Conservation (phyloP, 352 stramenopile species). For the Globisporangium megalacanthum region DNA sequence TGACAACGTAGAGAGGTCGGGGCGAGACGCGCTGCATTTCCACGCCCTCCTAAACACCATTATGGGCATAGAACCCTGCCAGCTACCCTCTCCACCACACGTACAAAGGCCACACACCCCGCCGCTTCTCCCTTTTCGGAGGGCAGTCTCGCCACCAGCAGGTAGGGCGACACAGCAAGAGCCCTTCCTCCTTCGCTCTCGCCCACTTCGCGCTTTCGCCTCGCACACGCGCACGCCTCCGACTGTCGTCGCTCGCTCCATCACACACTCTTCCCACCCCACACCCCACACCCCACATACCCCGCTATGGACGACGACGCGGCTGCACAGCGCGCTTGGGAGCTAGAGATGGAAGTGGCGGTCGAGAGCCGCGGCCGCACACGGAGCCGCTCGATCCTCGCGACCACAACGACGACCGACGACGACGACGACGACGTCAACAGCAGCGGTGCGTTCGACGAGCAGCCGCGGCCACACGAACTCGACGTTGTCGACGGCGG, state of each 20-base stretch:
- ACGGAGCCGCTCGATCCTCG: constrained; percentile 79
- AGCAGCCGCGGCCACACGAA: constrained; percentile 8
- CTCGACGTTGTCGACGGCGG: constrained; percentile 27
- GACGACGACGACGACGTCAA: constrained; percentile 11
- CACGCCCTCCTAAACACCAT: too few relatives aligned
- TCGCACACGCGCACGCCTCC: too few relatives aligned
- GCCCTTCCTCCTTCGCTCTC: too few relatives aligned
- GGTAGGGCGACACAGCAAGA: too few relatives aligned
- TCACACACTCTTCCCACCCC: background rate
- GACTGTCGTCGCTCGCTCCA: background rate
- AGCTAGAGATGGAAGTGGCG: constrained; percentile 77
- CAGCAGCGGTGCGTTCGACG: constrained; percentile 1
- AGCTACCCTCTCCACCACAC: too few relatives aligned
- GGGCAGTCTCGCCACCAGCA: too few relatives aligned
- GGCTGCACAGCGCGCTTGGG: constrained; percentile 51
- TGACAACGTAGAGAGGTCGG: too few relatives aligned
- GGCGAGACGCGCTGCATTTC: too few relatives aligned
- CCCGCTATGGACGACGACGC: constrained; percentile 31
- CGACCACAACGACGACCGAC: constrained; percentile 2
- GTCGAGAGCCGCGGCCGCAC: constrained; percentile 68
- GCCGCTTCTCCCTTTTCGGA: too few relatives aligned
- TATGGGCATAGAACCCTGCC: too few relatives aligned
- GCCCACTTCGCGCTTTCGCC: too few relatives aligned
- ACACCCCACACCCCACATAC: constrained; percentile 3
- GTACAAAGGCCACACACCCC: too few relatives aligned